phyloP scores from a whole-genome alignment of 2,329 filamentous ascomycete species.

The Pseudogymnoascus sp. region DNA sequence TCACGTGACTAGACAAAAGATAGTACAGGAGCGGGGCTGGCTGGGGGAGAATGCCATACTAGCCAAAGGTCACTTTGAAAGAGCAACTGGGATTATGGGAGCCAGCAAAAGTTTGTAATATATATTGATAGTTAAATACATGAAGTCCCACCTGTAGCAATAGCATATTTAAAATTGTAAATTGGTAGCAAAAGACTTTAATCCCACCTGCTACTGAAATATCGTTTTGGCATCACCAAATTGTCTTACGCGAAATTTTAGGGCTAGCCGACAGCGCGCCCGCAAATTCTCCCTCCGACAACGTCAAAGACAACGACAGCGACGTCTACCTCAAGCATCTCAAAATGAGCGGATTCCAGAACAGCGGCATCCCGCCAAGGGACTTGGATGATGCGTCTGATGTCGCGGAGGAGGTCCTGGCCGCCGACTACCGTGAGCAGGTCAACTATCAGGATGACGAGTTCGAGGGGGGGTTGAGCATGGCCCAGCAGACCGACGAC shows the following conservation, averaged over 20 bases:
- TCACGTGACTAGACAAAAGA: neutral
- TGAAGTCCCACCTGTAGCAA: neutral
- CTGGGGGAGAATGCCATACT: neutral
- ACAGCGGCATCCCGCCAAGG: slow-evolving; percentile 50
- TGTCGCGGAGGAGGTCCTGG: slow-evolving; percentile 90
- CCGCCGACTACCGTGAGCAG: slow-evolving; percentile 92
- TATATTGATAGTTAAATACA: neutral
- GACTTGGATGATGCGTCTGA: slow-evolving; percentile 75
- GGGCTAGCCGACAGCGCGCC: slow-evolving; percentile 7
- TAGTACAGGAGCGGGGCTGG: neutral
- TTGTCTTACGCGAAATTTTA: slow-evolving; percentile 11
- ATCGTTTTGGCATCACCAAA: slow-evolving; percentile 3
- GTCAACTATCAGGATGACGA: slow-evolving; percentile 88
- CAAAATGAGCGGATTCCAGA: slow-evolving; percentile 53
- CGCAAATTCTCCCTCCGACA: slow-evolving; percentile 10
- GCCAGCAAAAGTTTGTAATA: neutral
- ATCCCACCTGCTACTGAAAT: neutral
- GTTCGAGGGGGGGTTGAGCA: slow-evolving; percentile 62
- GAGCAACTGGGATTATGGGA: neutral
- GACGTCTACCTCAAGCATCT: slow-evolving; percentile 10
- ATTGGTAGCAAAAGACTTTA: neutral
- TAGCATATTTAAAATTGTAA: slow-evolving; percentile 1
- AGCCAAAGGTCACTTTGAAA: neutral
- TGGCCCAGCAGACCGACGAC: slow-evolving; percentile 72
- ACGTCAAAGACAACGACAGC: slow-evolving; percentile 11